A percentile compares a stretch with the other conserved stretches of the same genome.
Conservation (phyloP, 257 asterid genomes). For the Hygrophila difformis region DNA sequence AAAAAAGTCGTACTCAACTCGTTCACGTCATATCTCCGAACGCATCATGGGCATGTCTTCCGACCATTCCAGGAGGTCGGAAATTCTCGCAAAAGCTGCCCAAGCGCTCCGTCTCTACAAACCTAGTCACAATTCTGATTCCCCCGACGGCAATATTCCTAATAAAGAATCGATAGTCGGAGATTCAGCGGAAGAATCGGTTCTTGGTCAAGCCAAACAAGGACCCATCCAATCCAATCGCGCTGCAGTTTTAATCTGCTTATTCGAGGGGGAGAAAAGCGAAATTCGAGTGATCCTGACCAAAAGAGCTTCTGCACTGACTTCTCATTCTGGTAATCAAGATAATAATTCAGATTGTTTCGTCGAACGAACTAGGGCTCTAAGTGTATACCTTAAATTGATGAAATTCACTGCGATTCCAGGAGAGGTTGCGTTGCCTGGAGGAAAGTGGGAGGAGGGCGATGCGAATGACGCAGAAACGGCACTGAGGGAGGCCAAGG, state of each 20-base stretch:
- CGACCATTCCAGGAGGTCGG: slow-evolving; percentile 19
- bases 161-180: slow-evolving; percentile 6
- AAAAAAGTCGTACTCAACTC: too few species aligned
- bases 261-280: slow-evolving; percentile 47
- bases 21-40: too few species aligned
- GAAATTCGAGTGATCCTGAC: slow-evolving; percentile 74
- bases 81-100: slow-evolving; percentile 27
- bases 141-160: background rate
- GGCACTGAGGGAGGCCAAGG: slow-evolving; percentile 85
- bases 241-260: slow-evolving; percentile 74
- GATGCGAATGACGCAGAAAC: slow-evolving; percentile 50
- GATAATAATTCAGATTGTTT: background rate
- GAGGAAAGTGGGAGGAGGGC: slow-evolving; percentile 68
- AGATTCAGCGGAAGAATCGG: slow-evolving; percentile 1
- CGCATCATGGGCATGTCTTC: slow-evolving; percentile 28
- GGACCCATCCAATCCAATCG: too few species aligned
- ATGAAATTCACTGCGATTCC: too few species aligned
- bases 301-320: slow-evolving; percentile 52
- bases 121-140: slow-evolving; percentile 7
- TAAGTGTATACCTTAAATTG: too few species aligned
- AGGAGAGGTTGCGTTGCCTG: slow-evolving; percentile 94
- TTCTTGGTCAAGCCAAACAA: slow-evolving; percentile 1
- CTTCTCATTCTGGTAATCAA: slow-evolving; percentile 53
- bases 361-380: too few species aligned
- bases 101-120: slow-evolving; percentile 33